A percentile compares a stretch with the other conserved stretches of the same genome.
Evolutionary conservation across 1,284 basidiomycete species (phyloP).

Genomic region (Malassezia cuniculi): DNA sequence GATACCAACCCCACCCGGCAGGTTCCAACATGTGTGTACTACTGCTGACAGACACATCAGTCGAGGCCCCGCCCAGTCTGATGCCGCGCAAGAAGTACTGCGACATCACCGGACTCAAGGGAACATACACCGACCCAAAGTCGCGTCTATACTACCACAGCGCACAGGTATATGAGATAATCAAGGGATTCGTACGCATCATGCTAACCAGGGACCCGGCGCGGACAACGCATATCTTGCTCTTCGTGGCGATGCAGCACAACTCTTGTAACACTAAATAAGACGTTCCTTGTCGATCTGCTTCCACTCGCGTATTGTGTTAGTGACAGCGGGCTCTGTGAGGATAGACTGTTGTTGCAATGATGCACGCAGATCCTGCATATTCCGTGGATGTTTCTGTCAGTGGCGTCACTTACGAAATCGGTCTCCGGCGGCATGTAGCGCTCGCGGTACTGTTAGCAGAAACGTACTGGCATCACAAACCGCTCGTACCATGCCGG

Average conservation of each 20-base stretch:
- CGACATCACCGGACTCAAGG: constrained; percentile 76
- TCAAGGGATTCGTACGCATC: constrained; percentile 59
- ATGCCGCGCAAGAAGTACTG: constrained; percentile 66
- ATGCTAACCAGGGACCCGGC: constrained; percentile 26
- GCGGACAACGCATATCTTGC: constrained; percentile 39
- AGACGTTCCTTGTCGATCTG: constrained; percentile 5
- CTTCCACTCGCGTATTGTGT: too few species aligned
- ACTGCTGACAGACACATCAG: constrained; percentile 55
- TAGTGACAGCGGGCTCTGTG: too few species aligned
- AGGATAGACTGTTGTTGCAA: constrained; percentile 1
- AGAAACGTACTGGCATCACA: constrained; percentile 11
- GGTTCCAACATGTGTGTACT: constrained; percentile 12
- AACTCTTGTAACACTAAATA: constrained; percentile 23
- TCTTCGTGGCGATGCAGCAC: constrained; percentile 32
- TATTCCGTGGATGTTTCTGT: constrained; percentile 6
- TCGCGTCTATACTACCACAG: constrained; percentile 70
- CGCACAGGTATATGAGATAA: constrained; percentile 68
- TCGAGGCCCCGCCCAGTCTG: constrained; percentile 71
- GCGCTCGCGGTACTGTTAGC: constrained; percentile 9
- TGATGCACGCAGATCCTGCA: constrained; percentile 5
- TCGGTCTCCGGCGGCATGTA: constrained; percentile 10
- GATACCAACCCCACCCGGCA: not conserved
- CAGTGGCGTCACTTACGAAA: constrained; percentile 5
- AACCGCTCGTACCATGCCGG: constrained; percentile 12
- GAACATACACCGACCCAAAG: constrained; percentile 69